These are phyloP conservation scores for Chrysoporthe puriensis DNA, from an alignment of 2,329 filamentous ascomycete species.

Conservation along the genomic window DNA sequence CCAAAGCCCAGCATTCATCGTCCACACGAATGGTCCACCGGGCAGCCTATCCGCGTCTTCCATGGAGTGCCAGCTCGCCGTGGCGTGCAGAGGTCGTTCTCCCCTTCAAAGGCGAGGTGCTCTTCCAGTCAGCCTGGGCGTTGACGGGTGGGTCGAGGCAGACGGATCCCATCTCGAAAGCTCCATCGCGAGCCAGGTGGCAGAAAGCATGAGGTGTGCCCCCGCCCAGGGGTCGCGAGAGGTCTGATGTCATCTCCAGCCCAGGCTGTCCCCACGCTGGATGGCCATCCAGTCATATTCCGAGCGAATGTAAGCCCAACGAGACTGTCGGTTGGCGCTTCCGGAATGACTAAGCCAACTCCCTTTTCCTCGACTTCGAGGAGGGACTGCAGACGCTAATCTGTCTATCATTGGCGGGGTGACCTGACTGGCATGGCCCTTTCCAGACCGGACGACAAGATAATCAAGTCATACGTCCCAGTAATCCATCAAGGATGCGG, in stretches of 20 bases:
- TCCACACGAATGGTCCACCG: not conserved
- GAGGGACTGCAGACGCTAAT: not conserved
- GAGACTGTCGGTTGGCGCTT: not conserved
- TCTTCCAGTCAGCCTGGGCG: not conserved
- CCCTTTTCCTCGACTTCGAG: not conserved
- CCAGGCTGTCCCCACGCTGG: constrained; percentile 6
- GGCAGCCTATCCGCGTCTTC: not conserved
- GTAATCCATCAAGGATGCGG: too few relatives aligned
- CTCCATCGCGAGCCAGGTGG: not conserved
- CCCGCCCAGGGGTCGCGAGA: not conserved
- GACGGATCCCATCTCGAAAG: not conserved
- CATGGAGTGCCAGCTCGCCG: not conserved
- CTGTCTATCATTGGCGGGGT: too few relatives aligned
- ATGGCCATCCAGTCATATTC: constrained; percentile 18
- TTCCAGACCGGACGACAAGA: not conserved
- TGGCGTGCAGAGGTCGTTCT: not conserved
- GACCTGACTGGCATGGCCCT: too few relatives aligned
- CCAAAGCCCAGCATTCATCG: not conserved
- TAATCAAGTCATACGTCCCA: not conserved
- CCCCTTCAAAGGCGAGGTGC: too few relatives aligned
- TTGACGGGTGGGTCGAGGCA: not conserved
- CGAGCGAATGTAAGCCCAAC: constrained; percentile 21
- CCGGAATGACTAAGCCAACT: constrained; percentile 4
- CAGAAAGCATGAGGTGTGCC: not conserved
- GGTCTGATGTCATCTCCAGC: constrained; percentile 18